phyloP scores from a whole-genome alignment of 768 basidiomycete genomes.

The Coprinellus aureogranulatus region DNA sequence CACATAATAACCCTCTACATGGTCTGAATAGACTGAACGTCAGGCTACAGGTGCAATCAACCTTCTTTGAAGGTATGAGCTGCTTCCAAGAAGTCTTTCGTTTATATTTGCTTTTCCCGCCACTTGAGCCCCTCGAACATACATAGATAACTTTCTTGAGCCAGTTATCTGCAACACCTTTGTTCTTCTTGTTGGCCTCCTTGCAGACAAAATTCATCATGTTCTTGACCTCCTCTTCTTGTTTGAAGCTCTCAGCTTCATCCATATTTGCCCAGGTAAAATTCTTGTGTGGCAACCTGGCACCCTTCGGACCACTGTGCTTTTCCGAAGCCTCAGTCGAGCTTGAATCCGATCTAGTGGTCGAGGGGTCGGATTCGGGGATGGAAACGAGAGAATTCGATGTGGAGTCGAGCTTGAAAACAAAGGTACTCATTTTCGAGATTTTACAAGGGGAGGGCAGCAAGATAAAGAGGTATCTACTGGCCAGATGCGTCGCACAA shows the following conservation, averaged over 20 bases:
- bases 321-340: too few species aligned
- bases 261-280: neutral
- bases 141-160: neutral
- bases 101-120: neutral
- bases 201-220: neutral
- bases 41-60: neutral
- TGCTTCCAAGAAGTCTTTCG: neutral
- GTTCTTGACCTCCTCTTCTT: neutral
- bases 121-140: neutral
- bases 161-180: neutral
- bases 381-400: too few species aligned
- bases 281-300: neutral
- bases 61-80: neutral
- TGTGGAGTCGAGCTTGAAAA: too few species aligned
- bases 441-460: too few species aligned
- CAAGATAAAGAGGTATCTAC: too few species aligned
- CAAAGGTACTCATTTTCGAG: too few species aligned
- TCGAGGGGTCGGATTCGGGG: too few species aligned
- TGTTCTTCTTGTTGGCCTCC: neutral
- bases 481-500: too few species aligned
- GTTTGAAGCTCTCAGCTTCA: neutral
- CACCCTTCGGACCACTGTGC: too few species aligned
- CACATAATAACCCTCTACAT: neutral
- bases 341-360: too few species aligned
- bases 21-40: neutral